Evolutionary conservation across 2,329 filamentous ascomycete genomes (phyloP), one percentile per base, ranked within the genome.

Genomic region (Parasarocladium wereldwijsianum): DNA sequence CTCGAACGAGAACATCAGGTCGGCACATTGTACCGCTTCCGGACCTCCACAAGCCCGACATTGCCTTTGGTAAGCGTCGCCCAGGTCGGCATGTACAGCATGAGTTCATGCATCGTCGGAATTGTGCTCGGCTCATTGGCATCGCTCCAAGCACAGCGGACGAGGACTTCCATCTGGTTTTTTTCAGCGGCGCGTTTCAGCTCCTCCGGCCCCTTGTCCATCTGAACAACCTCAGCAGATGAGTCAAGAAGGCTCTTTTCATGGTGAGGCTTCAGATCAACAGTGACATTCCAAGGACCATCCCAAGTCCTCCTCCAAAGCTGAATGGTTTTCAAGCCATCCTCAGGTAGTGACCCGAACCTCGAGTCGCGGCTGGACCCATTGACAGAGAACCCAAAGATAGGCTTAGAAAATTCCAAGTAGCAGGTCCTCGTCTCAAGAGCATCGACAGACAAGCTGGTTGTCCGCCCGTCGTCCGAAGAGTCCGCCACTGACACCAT

Each of bases 121-220:
- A 96, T 85, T 1, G 64, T 63, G 4, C 71, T 76, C 3, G 55
- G 52, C 20, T 59, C 56, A 44, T 94, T 94, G 25, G 70, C 75
- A 55, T 98, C 90, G 43, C 78, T 84, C 85, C 86, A 96, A 18
- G 81, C 60, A 52, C 90, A 96, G 11, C 76, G 64, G 2, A 86
- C 72, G 19, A 58, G 65, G 2, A 85, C 81, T 38, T 62, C 64
- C 19, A 84, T 47, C 5, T 36, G 27, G 10, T 42, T 38, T 4
- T 34, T 29, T 21, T 36, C 42, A 3, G 41, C 40, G 11, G 40
- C 40, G 8, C 51, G 25, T 8, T 47, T 28, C 1, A 55, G 32
- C 7, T 30, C 28, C 16, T 30, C 28, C 13, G n/a, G n/a, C n/a
- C 22, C 22, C 11, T 25, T 24, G 13, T 30, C 26, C 8, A n/a